Evolutionary conservation across 2,329 filamentous ascomycete species (phyloP).

Genomic region (Neurospora sp.): DNA sequence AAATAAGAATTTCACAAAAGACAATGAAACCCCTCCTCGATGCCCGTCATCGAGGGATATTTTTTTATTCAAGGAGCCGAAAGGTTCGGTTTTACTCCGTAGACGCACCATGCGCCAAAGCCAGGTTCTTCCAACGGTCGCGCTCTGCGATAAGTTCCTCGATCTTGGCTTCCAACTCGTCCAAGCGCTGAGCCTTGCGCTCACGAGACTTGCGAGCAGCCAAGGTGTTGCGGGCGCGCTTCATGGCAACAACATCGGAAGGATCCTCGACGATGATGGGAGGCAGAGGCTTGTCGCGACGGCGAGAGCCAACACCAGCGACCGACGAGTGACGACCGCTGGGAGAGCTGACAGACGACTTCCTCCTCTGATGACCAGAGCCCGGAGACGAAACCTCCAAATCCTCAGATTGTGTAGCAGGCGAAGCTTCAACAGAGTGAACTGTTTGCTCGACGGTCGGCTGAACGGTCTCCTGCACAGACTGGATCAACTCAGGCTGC

Average conservation of each 20-base stretch:
- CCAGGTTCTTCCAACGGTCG: conserved; percentile 54
- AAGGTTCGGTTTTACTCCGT: conserved; percentile 15
- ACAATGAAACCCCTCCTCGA: conserved; percentile 17
- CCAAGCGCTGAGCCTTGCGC: conserved; percentile 69
- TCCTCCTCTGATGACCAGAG: conserved; percentile 30
- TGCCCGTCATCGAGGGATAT: conserved; percentile 14
- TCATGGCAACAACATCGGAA: conserved; percentile 66
- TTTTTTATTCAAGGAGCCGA: conserved; percentile 12
- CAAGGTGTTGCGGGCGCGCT: conserved; percentile 87
- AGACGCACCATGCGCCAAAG: conserved; percentile 24
- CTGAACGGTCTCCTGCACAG: conserved; percentile 15
- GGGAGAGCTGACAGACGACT: conserved; percentile 36
- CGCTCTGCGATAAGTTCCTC: conserved; percentile 55
- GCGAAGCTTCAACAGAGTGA: conserved; percentile 24
- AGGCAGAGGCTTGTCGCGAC: conserved; percentile 71
- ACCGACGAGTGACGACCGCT: conserved; percentile 53
- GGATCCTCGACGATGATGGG: conserved; percentile 69
- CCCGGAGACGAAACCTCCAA: conserved; percentile 33
- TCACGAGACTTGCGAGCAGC: conserved; percentile 89
- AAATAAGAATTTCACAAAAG: conserved; percentile 5
- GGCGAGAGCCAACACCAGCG: conserved; percentile 61
- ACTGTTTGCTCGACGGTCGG: conserved; percentile 20
- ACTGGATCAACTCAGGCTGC: neutral
- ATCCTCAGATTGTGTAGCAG: conserved; percentile 36
- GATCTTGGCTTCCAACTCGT: conserved; percentile 65